A percentile compares a stretch with the other conserved stretches of the same genome.
Evolutionary conservation across 2,329 filamentous ascomycete species (phyloP).

Genomic region (Aspergillus sp.): DNA sequence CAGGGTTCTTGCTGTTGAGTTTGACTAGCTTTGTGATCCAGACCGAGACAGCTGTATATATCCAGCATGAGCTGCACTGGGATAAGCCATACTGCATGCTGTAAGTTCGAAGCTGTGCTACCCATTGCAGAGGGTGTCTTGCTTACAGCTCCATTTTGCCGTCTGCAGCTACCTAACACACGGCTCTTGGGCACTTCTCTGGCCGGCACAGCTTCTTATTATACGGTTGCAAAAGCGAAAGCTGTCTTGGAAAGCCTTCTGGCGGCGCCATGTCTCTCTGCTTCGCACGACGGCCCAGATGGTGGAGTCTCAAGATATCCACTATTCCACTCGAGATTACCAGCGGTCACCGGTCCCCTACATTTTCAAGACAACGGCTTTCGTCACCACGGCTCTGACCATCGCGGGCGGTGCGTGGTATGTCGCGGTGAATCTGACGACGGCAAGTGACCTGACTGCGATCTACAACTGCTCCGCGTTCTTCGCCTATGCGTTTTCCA

Average conservation of each 20-base stretch:
- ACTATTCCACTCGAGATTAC: conserved; percentile 41
- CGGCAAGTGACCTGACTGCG: conserved; percentile 83
- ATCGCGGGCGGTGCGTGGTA: conserved; percentile 93
- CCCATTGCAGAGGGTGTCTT: neutral
- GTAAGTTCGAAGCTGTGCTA: conserved; percentile 47
- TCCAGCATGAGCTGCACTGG: conserved; percentile 87
- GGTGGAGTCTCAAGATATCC: conserved; percentile 70
- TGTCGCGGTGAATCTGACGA: conserved; percentile 85
- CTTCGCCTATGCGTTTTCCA: conserved; percentile 95
- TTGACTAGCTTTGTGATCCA: conserved; percentile 84
- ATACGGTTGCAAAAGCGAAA: conserved; percentile 70
- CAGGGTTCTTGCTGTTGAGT: conserved; percentile 71
- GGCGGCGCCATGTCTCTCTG: conserved; percentile 60
- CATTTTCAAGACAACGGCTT: conserved; percentile 66
- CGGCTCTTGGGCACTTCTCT: conserved; percentile 83
- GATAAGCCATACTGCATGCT: conserved; percentile 99
- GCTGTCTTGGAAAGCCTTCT: conserved; percentile 74
- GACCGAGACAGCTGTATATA: conserved; percentile 91
- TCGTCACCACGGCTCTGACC: conserved; percentile 77
- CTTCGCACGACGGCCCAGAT: conserved; percentile 65
- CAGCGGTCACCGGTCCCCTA: conserved; percentile 54
- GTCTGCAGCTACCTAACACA: conserved; percentile 72
- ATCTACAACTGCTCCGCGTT: conserved; percentile 99
- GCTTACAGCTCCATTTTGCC: conserved; percentile 2
- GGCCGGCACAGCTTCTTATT: conserved; percentile 73